A percentile compares a stretch with the other conserved stretches of the same genome.
These are phyloP conservation scores for Pterocarpus macrocarpus DNA, from an alignment of 306 rosid species.

Conservation along the genomic window DNA sequence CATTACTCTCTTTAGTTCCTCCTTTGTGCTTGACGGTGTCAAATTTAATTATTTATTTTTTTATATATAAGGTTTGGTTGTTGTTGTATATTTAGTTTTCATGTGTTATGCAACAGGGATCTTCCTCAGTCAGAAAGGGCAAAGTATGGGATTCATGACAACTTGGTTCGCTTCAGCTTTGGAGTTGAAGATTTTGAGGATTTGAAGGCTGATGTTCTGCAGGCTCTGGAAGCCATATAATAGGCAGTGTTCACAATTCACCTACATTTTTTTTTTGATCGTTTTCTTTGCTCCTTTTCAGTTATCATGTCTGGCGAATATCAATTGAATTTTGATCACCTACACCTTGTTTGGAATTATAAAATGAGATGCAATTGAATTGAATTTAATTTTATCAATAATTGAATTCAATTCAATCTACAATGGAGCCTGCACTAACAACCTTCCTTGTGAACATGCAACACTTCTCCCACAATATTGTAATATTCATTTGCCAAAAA, in stretches of 20 bases:
- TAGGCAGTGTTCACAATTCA: constrained; percentile 28
- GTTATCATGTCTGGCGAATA: constrained; percentile 21
- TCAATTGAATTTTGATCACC: constrained; percentile 47
- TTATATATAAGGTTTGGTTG: neutral
- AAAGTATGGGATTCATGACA: constrained; percentile 81
- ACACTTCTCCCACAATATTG: no score
- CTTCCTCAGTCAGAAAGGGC: constrained; percentile 86
- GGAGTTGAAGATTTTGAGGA: constrained; percentile 96
- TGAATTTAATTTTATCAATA: no score
- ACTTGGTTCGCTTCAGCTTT: constrained; percentile 95
- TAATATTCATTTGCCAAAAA: no score
- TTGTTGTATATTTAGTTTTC: neutral
- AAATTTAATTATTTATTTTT: neutral
- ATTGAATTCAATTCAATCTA: no score
- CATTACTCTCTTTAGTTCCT: constrained; percentile 1
- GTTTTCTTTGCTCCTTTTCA: neutral
- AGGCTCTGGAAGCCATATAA: constrained; percentile 80
- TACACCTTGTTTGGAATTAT: no score
- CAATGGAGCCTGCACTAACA: no score
- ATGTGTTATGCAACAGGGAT: constrained; percentile 73
- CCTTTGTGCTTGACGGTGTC: constrained; percentile 11
- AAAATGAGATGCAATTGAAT: no score
- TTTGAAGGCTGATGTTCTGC: constrained; percentile 84
- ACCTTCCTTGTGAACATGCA: no score
- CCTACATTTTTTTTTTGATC: neutral